phyloP scores from a whole-genome alignment of 441 rosid species.

The Arabidopsis lyrata region DNA sequence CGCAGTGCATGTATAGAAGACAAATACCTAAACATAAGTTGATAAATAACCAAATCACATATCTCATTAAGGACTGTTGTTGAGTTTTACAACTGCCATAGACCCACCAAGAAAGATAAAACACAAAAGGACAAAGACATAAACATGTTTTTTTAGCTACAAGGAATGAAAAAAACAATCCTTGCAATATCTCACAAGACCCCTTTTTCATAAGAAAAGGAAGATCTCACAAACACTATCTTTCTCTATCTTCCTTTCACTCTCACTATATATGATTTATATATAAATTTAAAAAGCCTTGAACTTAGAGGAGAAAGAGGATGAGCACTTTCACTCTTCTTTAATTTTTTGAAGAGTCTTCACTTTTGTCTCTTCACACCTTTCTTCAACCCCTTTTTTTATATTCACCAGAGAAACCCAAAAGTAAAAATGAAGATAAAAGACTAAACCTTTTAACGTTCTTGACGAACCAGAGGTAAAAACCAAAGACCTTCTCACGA shows the following conservation, averaged over 20 bases:
- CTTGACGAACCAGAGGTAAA: constrained; percentile 37
- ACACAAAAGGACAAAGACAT: constrained; percentile 33
- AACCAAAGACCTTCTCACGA: constrained; percentile 35
- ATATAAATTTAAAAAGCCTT: constrained; percentile 44
- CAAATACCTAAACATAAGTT: neutral
- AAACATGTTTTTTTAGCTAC: constrained; percentile 36
- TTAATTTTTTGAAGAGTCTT: constrained; percentile 44
- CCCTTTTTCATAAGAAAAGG: constrained; percentile 23
- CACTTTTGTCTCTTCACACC: constrained; percentile 47
- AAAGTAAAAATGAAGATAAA: constrained; percentile 42
- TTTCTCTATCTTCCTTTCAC: constrained; percentile 42
- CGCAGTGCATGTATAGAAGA: neutral
- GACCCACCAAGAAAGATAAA: constrained; percentile 37
- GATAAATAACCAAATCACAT: constrained; percentile 35
- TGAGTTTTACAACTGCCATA: constrained; percentile 46
- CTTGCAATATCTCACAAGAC: constrained; percentile 39
- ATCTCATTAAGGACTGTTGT: constrained; percentile 44
- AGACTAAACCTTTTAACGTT: constrained; percentile 40
- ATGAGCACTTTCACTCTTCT: constrained; percentile 96
- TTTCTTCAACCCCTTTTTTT: constrained; percentile 50
- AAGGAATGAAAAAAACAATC: constrained; percentile 48
- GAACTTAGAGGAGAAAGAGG: constrained; percentile 82
- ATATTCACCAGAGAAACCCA: constrained; percentile 46
- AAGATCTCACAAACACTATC: constrained; percentile 37
- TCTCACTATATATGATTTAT: constrained; percentile 44